Evolutionary conservation across 768 basidiomycete species (phyloP), one percentile per base, ranked within the genome.

Genomic region (Naganishia kalamii): DNA sequence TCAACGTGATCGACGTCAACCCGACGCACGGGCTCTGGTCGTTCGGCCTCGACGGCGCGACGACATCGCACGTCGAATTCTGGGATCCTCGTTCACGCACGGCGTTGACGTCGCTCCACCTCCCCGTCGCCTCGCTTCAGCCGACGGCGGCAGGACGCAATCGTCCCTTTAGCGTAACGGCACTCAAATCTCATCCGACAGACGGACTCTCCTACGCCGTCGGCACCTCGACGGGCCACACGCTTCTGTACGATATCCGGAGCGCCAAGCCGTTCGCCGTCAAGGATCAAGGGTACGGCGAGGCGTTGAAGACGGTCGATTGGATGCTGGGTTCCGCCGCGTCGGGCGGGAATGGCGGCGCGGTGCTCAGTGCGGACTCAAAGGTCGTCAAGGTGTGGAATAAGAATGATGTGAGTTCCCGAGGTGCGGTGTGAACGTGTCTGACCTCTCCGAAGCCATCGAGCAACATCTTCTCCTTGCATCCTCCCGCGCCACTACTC

Each of bases 371-470:
- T 76, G 90, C 92, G 0, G 96, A 99, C 79, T 89, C 87, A 78
- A 98, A 98, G 77, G 94, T 99, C 29, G 84, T 97, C 72, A 99
- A 99, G 79, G 87, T 98, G 30, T 99, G 96, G 96, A 89, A 92
- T 74, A 84, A 87, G 61, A 84, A 88, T 77, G 83, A 80, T 61
- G 54, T 57, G 54, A 57, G 54, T 57, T 8, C 29, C 10, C 51
- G 19, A 5, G 7, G 12, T 10, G 10, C 6, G 21, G 7, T 40
- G 37, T n/a, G 43, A 44, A 10, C 8, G 19, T 51, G n/a, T n/a
- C n/a, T 35, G 5, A 51, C 12, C 32, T 6, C 13, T 27, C 63
- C 70, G 33, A 62, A 57, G 54, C 87, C 92, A 33, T 82, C 85
- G 8, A 82, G 83, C 30, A 99, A 99, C 78, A 90, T 97, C 70